Base-by-base conservation (phyloP, 1,139 yeast species). In the Geotrichum aggregatum region DNA sequence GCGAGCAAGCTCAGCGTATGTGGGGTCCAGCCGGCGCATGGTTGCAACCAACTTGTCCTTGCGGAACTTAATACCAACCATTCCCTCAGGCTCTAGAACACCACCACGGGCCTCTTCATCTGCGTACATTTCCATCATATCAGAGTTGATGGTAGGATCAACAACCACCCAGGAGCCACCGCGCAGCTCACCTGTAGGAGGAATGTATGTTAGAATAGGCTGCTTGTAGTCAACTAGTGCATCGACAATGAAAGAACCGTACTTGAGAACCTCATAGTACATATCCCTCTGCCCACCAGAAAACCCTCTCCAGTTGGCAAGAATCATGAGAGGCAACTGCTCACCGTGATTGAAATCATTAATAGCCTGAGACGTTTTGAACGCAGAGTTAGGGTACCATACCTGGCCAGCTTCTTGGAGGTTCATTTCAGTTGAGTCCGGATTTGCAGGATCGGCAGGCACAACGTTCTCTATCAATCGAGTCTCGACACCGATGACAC, bases 81-180 rank as follows among this genome's bases (percentile, higher is more conserved):
- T 87, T 71, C 98, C 98, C 69, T 91, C 97, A 50, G 98, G 98
- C 74, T 92, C 98, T 68, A 94, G 77, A 56, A 94, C 96, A 81
- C 98, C 98, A 43, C 92, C 98, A 71, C 99, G 82, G 13, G 98
- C 79, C 54, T 92, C 94, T 47, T 81, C 84, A 71, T 94, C 98
- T 19, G 98, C 98, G 66, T 91, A 92, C 98, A 92, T 92, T 75
- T 92, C 99, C 97, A 92, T 94, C 87, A 87, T 87, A 59, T 91
- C 98, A 49, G 85, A 73, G 71, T 94, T 92, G 74, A 94, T 92
- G 54, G 97, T 87, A 60, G 98, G 98, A 72, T 92, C 98, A 69
- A 92, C 96, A 61, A 92, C 99, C 54, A 94, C 99, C 99, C 99
- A 92, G 26, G 98, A 92, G 70, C 99, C 99, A 77, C 99, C 99